phyloP scores from a whole-genome alignment of 2,329 filamentous ascomycete genomes.

The Orbilia quercus region DNA sequence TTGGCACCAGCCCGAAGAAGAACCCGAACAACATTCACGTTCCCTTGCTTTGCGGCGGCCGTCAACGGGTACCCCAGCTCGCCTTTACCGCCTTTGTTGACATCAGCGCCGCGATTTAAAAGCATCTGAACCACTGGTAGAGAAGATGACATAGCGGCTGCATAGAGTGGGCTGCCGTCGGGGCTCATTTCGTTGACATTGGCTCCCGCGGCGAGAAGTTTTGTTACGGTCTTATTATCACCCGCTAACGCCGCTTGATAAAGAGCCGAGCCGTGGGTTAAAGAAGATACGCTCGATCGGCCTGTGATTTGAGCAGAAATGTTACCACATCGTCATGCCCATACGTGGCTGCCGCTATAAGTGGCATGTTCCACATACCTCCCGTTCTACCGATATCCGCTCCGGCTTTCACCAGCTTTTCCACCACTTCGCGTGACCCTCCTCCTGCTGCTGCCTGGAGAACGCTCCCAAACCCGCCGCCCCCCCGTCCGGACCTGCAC shows the following conservation, averaged over 20 bases:
- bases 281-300: constrained; percentile 14
- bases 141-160: constrained; percentile 18
- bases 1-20: constrained; percentile 23
- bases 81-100: constrained; percentile 36
- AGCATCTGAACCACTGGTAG: constrained; percentile 23
- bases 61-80: constrained; percentile 18
- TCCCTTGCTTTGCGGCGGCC: constrained; percentile 19
- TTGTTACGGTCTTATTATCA: constrained; percentile 13
- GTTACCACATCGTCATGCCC: constrained; percentile 22
- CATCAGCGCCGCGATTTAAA: constrained; percentile 27
- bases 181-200: constrained; percentile 22
- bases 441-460: constrained; percentile 57
- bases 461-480: constrained; percentile 58
- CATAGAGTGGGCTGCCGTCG: constrained; percentile 23
- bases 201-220: constrained; percentile 17
- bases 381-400: constrained; percentile 56
- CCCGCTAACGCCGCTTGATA: constrained; percentile 35
- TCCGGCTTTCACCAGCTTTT: constrained; percentile 51
- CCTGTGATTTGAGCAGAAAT: constrained; percentile 20
- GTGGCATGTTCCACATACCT: constrained; percentile 52
- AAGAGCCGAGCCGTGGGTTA: constrained; percentile 14
- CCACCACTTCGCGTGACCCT: constrained; percentile 46
- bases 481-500: constrained; percentile 59
- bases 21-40: constrained; percentile 22
- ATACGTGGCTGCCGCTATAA: constrained; percentile 48